Percentiles rank a stretch among this genome's conserved stretches.
These are phyloP conservation scores for Auricularia sp. DNA, from an alignment of 768 basidiomycete genomes.

Conservation along the genomic window DNA sequence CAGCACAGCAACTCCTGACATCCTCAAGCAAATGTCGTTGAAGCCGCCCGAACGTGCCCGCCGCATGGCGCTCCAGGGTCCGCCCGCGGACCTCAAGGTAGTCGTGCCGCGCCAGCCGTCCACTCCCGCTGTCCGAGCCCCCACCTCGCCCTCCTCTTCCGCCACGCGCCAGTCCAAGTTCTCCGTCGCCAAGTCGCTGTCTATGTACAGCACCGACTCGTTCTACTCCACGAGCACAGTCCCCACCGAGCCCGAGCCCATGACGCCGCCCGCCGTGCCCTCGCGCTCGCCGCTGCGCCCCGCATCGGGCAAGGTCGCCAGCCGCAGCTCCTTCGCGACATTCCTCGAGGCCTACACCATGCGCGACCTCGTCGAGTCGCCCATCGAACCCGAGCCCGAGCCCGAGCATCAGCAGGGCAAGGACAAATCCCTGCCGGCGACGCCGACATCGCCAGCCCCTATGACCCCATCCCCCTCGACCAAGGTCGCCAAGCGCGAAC, in stretches of 20 bases:
- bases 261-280: neutral
- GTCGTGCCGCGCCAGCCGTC: neutral
- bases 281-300: neutral
- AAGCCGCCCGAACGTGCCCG: neutral
- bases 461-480: conserved; percentile 3
- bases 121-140: neutral
- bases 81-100: neutral
- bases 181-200: conserved; percentile 1
- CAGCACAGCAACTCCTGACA: neutral
- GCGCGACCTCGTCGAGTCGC: neutral
- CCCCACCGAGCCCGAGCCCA: neutral
- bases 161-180: neutral
- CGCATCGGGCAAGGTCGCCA: neutral
- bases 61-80: conserved; percentile 1
- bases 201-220: conserved; percentile 1
- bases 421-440: neutral
- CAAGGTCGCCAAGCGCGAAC: conserved; percentile 54
- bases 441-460: neutral
- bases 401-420: neutral
- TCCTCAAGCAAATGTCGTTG: neutral
- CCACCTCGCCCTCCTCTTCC: neutral
- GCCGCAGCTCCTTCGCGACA: neutral
- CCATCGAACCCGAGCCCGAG: neutral
- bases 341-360: neutral
- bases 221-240: neutral